Evolutionary conservation across 441 rosid genomes (phyloP).

Genomic region (Eruca vesicaria): DNA sequence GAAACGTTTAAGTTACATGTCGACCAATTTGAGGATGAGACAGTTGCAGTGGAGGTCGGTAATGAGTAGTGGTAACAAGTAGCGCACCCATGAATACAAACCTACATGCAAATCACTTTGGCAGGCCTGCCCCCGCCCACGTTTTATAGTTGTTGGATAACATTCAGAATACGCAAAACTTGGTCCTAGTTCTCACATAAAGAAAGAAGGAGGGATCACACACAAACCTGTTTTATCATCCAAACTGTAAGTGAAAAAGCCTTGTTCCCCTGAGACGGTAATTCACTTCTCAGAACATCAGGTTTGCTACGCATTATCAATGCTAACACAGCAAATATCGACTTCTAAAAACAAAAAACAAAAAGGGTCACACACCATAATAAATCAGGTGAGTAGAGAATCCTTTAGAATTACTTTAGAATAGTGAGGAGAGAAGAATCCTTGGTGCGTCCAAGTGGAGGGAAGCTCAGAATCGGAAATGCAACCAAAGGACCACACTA

Average conservation of each 20-base stretch:
- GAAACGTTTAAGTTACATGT: not conserved
- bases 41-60: not conserved
- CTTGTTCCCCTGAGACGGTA: not conserved
- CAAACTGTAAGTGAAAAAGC: not conserved
- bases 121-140: not conserved
- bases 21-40: not conserved
- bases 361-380: too few relatives aligned
- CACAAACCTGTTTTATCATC: not conserved
- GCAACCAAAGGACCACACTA: too few relatives aligned
- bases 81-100: not conserved
- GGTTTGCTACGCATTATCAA: not conserved
- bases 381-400: too few relatives aligned
- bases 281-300: not conserved
- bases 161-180: not conserved
- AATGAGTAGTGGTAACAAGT: not conserved
- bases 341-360: too few relatives aligned
- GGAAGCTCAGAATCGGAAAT: too few relatives aligned
- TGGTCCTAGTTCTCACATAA: too few relatives aligned
- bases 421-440: too few relatives aligned
- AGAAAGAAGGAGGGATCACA: too few relatives aligned
- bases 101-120: not conserved
- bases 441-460: too few relatives aligned
- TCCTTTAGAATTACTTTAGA: too few relatives aligned
- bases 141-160: not conserved
- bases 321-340: not conserved